These are phyloP conservation scores for Phaseolus coccineus DNA, from an alignment of 331 rosid genomes.

Conservation along the genomic window DNA sequence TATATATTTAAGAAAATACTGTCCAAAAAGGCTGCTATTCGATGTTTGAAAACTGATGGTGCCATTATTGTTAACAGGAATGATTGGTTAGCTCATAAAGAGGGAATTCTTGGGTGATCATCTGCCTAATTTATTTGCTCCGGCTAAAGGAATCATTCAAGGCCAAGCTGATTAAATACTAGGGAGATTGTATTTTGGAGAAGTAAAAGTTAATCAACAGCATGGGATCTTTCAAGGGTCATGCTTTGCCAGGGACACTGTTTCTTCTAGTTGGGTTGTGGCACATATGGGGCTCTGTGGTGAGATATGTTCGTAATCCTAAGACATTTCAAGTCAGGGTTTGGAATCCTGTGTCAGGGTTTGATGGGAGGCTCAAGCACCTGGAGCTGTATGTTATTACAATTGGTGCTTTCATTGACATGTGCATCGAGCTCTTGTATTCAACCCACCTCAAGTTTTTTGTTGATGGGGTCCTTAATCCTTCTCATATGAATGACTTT, in stretches of 20 bases:
- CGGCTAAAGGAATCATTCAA: constrained; percentile 26
- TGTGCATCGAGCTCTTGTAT: constrained; percentile 93
- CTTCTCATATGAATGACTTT: constrained; percentile 90
- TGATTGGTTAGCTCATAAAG: constrained; percentile 22
- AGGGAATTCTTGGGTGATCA: constrained; percentile 23
- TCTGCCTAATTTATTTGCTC: constrained; percentile 40
- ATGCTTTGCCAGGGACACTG: constrained; percentile 89
- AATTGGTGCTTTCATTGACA: constrained; percentile 81
- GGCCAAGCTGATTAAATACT: constrained; percentile 26
- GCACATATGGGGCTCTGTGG: constrained; percentile 88
- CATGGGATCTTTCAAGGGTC: constrained; percentile 99
- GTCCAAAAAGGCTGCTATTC: constrained; percentile 35
- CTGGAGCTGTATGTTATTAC: constrained; percentile 84
- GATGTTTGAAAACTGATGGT: constrained; percentile 40
- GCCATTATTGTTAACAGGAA: constrained; percentile 43
- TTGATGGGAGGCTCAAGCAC: constrained; percentile 80
- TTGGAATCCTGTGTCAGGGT: constrained; percentile 88
- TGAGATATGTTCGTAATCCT: constrained; percentile 66
- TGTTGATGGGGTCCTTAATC: constrained; percentile 80
- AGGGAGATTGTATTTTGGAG: constrained; percentile 38
- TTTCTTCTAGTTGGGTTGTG: constrained; percentile 86
- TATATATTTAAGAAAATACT: background rate
- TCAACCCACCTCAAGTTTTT: constrained; percentile 86
- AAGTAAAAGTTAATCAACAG: constrained; percentile 20
- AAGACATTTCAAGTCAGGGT: constrained; percentile 61